Evolutionary conservation across 202 grass and related monocot species (phyloP).

Genomic region (Digitaria exilis): DNA sequence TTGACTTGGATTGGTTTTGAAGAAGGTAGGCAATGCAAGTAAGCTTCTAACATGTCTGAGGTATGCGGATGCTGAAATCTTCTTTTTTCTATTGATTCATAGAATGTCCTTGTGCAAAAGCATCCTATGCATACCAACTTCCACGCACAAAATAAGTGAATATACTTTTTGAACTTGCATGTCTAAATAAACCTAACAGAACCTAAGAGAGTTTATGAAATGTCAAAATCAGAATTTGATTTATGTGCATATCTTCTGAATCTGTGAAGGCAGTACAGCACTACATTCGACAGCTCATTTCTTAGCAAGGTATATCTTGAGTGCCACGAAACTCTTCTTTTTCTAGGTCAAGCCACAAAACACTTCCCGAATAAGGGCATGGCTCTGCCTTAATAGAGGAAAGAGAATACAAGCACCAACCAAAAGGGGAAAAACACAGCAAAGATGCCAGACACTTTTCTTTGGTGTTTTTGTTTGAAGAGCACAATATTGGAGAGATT

Average conservation of each 20-base stretch:
- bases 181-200: not conserved
- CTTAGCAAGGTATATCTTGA: slow-evolving; percentile 6
- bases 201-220: not conserved
- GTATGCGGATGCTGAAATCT: slow-evolving; percentile 18
- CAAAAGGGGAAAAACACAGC: not conserved
- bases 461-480: not conserved
- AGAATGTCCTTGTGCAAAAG: slow-evolving; percentile 7
- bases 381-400: not conserved
- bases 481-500: not conserved
- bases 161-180: not conserved
- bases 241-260: slow-evolving; percentile 11
- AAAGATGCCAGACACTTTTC: not conserved
- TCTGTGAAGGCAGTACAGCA: not conserved
- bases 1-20: slow-evolving; percentile 15
- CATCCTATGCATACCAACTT: slow-evolving; percentile 24
- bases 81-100: not conserved
- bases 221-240: not conserved
- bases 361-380: not conserved
- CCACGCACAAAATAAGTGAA: not conserved
- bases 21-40: slow-evolving; percentile 9
- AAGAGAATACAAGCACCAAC: not conserved
- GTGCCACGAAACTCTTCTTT: not conserved
- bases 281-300: not conserved
- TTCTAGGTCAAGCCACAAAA: not conserved
- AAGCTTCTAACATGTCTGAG: slow-evolving; percentile 10